Percentiles rank a stretch among this genome's conserved stretches.
Conservation (phyloP, 768 basidiomycete genomes). For the Austroboletus eburneus region DNA sequence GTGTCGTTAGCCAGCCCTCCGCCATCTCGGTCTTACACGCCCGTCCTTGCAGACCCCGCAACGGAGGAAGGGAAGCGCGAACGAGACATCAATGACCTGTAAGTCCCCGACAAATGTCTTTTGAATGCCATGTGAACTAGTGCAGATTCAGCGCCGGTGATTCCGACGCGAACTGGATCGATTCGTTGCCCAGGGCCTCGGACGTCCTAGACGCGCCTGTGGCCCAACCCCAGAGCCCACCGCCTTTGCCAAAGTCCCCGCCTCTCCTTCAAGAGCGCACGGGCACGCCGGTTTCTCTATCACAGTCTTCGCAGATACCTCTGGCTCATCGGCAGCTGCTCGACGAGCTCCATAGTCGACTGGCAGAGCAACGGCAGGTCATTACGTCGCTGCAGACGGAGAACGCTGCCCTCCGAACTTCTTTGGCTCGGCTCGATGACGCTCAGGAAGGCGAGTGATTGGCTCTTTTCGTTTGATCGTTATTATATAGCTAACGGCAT, state of each 20-base stretch:
- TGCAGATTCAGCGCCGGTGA: slow-evolving; percentile 45
- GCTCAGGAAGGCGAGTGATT: slow-evolving; percentile 28
- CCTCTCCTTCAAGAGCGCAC: slow-evolving; percentile 12
- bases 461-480: not conserved
- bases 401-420: slow-evolving; percentile 23
- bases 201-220: slow-evolving; percentile 28
- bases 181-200: slow-evolving; percentile 51
- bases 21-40: slow-evolving; percentile 48
- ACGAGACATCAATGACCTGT: slow-evolving; percentile 62
- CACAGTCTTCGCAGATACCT: slow-evolving; percentile 1
- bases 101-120: slow-evolving; percentile 31
- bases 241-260: slow-evolving; percentile 13
- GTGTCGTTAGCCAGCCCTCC: slow-evolving; percentile 40
- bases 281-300: slow-evolving; percentile 2
- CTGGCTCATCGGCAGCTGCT: slow-evolving; percentile 1
- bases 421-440: slow-evolving; percentile 28
- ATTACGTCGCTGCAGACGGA: slow-evolving; percentile 24
- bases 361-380: slow-evolving; percentile 17
- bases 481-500: not conserved
- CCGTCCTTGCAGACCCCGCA: slow-evolving; percentile 41
- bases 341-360: slow-evolving; percentile 11
- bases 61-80: slow-evolving; percentile 39
- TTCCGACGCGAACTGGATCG: slow-evolving; percentile 51
- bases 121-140: slow-evolving; percentile 13
- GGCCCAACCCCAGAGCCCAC: slow-evolving; percentile 30